Conservation (phyloP, 1,284 basidiomycete species). For the Xerocomus minutiporus region DNA sequence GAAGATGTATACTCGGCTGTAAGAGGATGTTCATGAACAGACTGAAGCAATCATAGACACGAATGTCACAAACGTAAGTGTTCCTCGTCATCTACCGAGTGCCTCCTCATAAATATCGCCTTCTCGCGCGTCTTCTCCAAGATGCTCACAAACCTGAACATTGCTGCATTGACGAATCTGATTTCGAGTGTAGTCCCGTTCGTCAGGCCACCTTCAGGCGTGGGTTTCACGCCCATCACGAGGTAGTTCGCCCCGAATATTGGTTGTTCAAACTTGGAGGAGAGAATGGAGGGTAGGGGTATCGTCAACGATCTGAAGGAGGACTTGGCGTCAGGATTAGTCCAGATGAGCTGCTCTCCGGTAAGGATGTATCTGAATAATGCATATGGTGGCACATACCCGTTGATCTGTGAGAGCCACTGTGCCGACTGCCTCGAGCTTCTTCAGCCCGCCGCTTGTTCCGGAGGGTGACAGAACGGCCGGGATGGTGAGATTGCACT, state of each 20-base stretch:
- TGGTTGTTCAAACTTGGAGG: constrained; percentile 71
- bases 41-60: not conserved
- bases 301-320: constrained; percentile 50
- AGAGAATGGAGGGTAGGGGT: constrained; percentile 59
- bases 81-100: constrained; percentile 53
- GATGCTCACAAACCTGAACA: constrained; percentile 68
- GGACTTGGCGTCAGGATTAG: constrained; percentile 37
- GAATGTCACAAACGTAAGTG: constrained; percentile 54
- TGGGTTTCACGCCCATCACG: constrained; percentile 59
- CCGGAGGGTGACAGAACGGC: constrained; percentile 44
- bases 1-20: constrained; percentile 56
- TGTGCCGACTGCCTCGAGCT: constrained; percentile 54
- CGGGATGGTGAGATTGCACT: constrained; percentile 56
- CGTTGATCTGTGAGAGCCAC: constrained; percentile 67
- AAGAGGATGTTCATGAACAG: constrained; percentile 7
- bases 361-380: constrained; percentile 1
- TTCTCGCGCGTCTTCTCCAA: constrained; percentile 73
- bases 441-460: constrained; percentile 51
- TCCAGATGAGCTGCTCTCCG: constrained; percentile 58
- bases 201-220: constrained; percentile 58
- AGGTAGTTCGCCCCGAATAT: constrained; percentile 67
- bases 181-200: constrained; percentile 62
- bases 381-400: constrained; percentile 40
- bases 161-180: constrained; percentile 59
- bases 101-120: constrained; percentile 68